Base-by-base conservation (phyloP, 2,329 filamentous ascomycete genomes). In the Ceratocystis variospora region DNA sequence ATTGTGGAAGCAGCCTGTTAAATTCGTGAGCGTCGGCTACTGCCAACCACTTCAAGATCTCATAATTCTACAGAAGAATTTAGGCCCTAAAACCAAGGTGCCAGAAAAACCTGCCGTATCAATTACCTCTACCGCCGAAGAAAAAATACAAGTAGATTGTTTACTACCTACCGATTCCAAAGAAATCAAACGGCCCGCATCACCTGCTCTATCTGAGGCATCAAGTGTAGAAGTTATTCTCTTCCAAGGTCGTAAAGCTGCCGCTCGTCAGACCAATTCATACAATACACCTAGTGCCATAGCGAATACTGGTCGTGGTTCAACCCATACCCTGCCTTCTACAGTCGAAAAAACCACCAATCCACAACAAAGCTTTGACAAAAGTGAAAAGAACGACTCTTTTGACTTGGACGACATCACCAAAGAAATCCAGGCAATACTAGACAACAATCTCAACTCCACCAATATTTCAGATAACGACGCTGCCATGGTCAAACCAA, bases 221-320 rank as follows among this genome's bases (percentile, higher is more conserved):
- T 62, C 61, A 64, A 12, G 67, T 10, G 75, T 89, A 61, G 89
- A 96, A 69, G 77, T 90, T 4, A 84, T 91, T 61, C 71, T 89
- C 0, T 90, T 89, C 72, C 81, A 78, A 67, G 85, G 85, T 48
- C 79, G 85, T 65, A 75, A 76, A 70, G 71, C 73, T 68, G 48
- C 48, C n/a, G 22, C 48, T 25, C 48, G 10, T 8, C n/a, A 8
- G n/a, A 7, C n/a, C 7, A 22, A 7, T 8, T 25, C 6, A 53
- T 4, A 37, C 22, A 62, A 46, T 8, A 5, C 28, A 22, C 22
- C 22, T 12, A 22, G 22, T 19, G 28, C 61, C 7, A 4, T 17
- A n/a, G 19, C 3, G 25, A 45, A 31, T 22, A n/a, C 8, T 46
- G n/a, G 25, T 41, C 15, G 17, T 19, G 25, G 12, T 33, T 50